Evolutionary conservation across 345 rosid genomes (phyloP), one percentile per base, ranked within the genome.

Genomic region (Hibiscus trionum): DNA sequence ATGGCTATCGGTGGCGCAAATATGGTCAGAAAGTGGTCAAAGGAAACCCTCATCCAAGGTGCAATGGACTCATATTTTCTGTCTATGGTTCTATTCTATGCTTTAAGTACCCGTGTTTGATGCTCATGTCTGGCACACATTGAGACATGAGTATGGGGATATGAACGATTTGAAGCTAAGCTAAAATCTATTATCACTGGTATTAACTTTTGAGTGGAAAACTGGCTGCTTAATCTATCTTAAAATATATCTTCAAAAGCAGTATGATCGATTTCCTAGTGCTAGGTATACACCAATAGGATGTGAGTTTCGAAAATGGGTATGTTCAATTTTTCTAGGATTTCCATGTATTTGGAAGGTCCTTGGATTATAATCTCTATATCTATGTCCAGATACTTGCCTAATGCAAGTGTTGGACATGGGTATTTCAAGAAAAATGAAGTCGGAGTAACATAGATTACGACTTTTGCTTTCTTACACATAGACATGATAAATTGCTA

Each of bases 11-110:
- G 69, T 95, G 99, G 99, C 97, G 99, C 77, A 95, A 95, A 75
- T 95, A 95, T 58, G 99, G 99, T 77, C 97, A 95, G 89, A 95
- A 95, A 83, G 91, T 95, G 75, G 99, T 95, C 78, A 95, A 95
- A 82, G 99, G 99, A 77, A 95, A 89, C 74, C 91, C 93, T 42
- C 90, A 95, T 85, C 99, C 99, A 11, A 92, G 97, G 99, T 92
- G 39, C 39, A 56, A 53, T 39, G 55, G 73, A 56, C 53, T 78
- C 62, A 35, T 66, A 27, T 72, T 44, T 56, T 73, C 56, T 74
- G 24, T 61, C 29, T 71, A 65, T 55, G 47, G 26, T 73, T 74
- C 52, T 35, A 35, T 55, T 55, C 59, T 17, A n/a, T 17, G 26
- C 24, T 55, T 21, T 4, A 9, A 21, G 12, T 56, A 9, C 11